A percentile compares a stretch with the other conserved stretches of the same genome.
phyloP scores from a whole-genome alignment of 2,329 filamentous ascomycete genomes.

The Colletotrichum sp. region DNA sequence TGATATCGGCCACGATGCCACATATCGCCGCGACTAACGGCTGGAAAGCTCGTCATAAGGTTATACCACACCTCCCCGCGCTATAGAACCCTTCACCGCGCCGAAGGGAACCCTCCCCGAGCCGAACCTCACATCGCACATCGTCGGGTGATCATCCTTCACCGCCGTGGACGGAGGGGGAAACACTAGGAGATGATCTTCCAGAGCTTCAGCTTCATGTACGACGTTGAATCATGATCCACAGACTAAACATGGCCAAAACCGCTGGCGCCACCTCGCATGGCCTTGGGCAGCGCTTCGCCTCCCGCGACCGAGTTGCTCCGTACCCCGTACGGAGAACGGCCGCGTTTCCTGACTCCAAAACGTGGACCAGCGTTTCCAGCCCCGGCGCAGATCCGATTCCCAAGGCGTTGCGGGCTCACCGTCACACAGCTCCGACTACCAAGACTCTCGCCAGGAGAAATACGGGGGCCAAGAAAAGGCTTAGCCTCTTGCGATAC shows the following conservation, averaged over 20 bases:
- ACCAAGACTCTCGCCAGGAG: neutral
- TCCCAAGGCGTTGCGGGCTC: neutral
- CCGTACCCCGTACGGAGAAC: neutral
- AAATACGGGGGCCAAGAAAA: neutral
- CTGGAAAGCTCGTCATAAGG: neutral
- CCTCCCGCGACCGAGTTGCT: neutral
- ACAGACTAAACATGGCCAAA: neutral
- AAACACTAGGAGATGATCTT: neutral
- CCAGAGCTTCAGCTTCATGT: neutral
- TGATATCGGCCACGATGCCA: neutral
- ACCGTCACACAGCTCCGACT: neutral
- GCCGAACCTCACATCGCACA: constrained; percentile 1
- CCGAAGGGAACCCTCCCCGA: neutral
- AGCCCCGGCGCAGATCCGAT: neutral
- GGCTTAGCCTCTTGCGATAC: constrained; percentile 1
- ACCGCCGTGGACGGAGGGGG: neutral
- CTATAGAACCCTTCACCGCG: neutral
- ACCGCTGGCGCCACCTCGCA: neutral
- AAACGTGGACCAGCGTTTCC: constrained; percentile 14
- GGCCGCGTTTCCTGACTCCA: constrained; percentile 3
- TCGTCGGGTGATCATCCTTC: neutral
- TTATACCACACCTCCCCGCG: neutral
- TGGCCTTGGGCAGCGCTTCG: neutral
- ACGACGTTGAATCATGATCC: neutral
- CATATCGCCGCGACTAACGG: neutral